Conservation (phyloP, 2,329 filamentous ascomycete genomes). For the Venturia carpophila region DNA sequence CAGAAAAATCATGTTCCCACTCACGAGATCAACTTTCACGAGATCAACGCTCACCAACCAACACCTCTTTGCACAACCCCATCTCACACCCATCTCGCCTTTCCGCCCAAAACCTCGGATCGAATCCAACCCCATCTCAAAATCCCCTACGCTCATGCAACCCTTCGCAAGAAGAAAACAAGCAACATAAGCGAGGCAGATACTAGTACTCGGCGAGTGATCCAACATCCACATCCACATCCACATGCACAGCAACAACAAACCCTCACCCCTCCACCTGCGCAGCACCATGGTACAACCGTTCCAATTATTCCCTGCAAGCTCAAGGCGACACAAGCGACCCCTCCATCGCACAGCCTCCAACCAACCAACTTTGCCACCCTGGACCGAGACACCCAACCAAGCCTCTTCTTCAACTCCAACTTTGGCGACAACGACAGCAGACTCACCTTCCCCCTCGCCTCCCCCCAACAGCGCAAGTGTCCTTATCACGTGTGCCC, state of each 20-base stretch:
- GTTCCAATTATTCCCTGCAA: neutral
- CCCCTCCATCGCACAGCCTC: neutral
- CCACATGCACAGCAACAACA: neutral
- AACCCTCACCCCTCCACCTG: neutral
- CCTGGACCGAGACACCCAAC: neutral
- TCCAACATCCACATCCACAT: neutral
- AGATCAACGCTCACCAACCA: neutral
- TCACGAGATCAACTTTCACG: neutral
- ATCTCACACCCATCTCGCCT: constrained; percentile 7
- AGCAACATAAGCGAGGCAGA: neutral
- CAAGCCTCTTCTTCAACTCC: too few species aligned
- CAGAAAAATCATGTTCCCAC: neutral
- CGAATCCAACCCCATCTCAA: neutral
- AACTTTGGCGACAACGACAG: too few species aligned
- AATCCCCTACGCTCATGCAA: neutral
- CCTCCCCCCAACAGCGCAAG: too few species aligned
- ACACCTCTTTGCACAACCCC: neutral
- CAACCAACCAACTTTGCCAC: neutral
- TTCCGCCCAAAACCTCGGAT: neutral
- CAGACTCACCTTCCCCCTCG: too few species aligned
- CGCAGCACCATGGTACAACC: neutral
- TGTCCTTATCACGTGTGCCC: too few species aligned
- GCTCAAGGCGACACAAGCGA: neutral
- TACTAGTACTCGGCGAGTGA: too few species aligned
- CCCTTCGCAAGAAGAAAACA: neutral